Percentiles rank a stretch among this genome's conserved stretches.
These are phyloP conservation scores for Drechslerella coelobrocha DNA, from an alignment of 2,329 filamentous ascomycete genomes.

Conservation along the genomic window DNA sequence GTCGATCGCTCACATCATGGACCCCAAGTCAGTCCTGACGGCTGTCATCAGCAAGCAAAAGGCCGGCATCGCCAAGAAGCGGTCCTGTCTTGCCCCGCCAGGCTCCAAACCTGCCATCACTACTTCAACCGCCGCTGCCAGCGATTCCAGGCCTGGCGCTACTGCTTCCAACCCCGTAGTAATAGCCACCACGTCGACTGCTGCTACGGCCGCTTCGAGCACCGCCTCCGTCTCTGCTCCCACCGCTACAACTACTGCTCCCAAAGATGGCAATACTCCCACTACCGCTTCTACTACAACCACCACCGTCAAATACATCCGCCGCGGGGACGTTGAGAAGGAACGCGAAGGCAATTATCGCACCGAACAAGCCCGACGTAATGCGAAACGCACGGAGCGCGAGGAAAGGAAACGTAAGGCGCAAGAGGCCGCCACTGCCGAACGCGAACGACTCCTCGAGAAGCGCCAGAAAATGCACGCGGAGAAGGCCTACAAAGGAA, in stretches of 20 bases:
- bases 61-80: too few relatives aligned
- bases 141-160: too few relatives aligned
- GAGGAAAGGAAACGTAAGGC: constrained; percentile 81
- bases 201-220: too few relatives aligned
- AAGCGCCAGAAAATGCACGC: constrained; percentile 83
- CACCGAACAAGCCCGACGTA: constrained; percentile 77
- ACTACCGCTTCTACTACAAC: constrained; percentile 50
- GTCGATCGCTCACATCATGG: too few relatives aligned
- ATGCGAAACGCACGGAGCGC: constrained; percentile 73
- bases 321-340: constrained; percentile 84
- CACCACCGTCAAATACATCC: constrained; percentile 75
- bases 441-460: constrained; percentile 68
- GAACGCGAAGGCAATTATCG: constrained; percentile 79
- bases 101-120: too few relatives aligned
- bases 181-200: too few relatives aligned
- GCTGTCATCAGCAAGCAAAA: too few relatives aligned
- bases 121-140: too few relatives aligned
- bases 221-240: constrained; percentile 80
- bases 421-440: constrained; percentile 79
- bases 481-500: constrained; percentile 68
- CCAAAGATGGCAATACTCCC: constrained; percentile 45
- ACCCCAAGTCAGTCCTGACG: too few relatives aligned
- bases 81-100: too few relatives aligned
- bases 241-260: constrained; percentile 55
- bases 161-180: too few relatives aligned